Conservation (phyloP, 2,329 filamentous ascomycete species). For the Nemania sp. region DNA sequence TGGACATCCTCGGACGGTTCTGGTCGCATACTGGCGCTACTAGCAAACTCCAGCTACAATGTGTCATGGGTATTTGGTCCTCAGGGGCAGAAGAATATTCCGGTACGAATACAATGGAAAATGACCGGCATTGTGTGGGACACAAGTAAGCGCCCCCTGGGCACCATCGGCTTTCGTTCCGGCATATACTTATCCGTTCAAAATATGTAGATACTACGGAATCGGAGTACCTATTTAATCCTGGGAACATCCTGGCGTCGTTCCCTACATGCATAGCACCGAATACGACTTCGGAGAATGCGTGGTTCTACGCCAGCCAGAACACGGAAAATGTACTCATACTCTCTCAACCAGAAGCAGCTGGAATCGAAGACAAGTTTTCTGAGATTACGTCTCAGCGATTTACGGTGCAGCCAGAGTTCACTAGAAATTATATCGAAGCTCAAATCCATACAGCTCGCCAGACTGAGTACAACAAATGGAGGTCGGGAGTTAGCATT, state of each 20-base stretch:
- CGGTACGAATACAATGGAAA: constrained; percentile 12
- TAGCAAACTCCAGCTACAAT: constrained; percentile 4
- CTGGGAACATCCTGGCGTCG: constrained; percentile 5
- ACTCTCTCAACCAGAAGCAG: constrained; percentile 10
- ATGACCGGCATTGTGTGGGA: constrained; percentile 9
- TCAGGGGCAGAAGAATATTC: not conserved
- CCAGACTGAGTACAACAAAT: constrained; percentile 6
- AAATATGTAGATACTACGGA: constrained; percentile 6
- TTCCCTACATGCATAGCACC: constrained; percentile 11
- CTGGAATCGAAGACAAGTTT: not conserved
- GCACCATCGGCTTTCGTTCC: no score
- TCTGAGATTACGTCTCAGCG: not conserved
- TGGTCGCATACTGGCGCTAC: not conserved
- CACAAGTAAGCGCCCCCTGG: not conserved
- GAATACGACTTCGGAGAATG: not conserved
- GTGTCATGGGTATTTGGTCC: constrained; percentile 10
- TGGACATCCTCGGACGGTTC: not conserved
- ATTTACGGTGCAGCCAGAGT: constrained; percentile 4
- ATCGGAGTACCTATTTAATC: constrained; percentile 2
- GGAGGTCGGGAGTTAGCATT: constrained; percentile 7
- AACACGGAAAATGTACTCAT: constrained; percentile 1
- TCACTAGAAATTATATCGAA: constrained; percentile 1
- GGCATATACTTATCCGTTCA: not conserved
- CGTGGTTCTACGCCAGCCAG: constrained; percentile 7
- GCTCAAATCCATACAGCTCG: constrained; percentile 4